These are phyloP conservation scores for Closterium sp. DNA, from an alignment of 139 green algal species.

Conservation along the genomic window DNA sequence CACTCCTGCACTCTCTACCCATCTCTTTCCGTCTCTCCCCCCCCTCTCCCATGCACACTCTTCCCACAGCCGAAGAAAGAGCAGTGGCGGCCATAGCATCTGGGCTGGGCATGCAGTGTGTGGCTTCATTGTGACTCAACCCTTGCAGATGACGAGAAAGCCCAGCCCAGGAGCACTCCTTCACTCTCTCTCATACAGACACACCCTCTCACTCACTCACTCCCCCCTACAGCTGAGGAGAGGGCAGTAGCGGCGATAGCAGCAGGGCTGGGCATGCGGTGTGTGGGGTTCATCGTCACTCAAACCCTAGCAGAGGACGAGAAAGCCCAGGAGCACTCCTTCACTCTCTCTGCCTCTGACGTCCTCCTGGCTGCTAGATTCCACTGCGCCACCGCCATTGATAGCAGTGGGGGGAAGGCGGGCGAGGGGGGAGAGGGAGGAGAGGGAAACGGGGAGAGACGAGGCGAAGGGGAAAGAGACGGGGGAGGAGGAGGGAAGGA, in stretches of 20 bases:
- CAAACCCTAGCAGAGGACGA: slow-evolving; percentile 61
- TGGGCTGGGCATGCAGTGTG: slow-evolving; percentile 65
- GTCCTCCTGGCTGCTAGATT: background rate
- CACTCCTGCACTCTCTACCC: slow-evolving; percentile 55
- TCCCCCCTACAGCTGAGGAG: slow-evolving; percentile 60
- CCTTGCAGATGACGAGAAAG: background rate
- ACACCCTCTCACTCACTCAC: background rate
- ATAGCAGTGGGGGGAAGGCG: background rate
- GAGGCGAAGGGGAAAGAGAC: slow-evolving; percentile 73
- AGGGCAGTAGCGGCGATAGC: slow-evolving; percentile 68
- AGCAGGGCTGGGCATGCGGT: slow-evolving; percentile 61
- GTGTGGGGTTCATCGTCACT: slow-evolving; percentile 89
- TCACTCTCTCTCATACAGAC: background rate
- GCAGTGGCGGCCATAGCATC: slow-evolving; percentile 67
- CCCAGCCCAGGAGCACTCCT: background rate
- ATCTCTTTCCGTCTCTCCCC: background rate
- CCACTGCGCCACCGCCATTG: background rate
- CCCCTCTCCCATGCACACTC: too few species aligned
- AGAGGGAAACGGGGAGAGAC: background rate
- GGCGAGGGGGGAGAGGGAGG: background rate
- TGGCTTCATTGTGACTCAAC: slow-evolving; percentile 89
- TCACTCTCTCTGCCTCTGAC: background rate
- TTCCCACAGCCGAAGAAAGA: slow-evolving; percentile 60
- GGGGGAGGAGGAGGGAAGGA: slow-evolving; percentile 55
- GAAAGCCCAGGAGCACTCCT: slow-evolving; percentile 51